Evolutionary conservation across 305 asterid species (phyloP), one percentile per base, ranked within the genome.

Genomic region (Fraxinus velutina): DNA sequence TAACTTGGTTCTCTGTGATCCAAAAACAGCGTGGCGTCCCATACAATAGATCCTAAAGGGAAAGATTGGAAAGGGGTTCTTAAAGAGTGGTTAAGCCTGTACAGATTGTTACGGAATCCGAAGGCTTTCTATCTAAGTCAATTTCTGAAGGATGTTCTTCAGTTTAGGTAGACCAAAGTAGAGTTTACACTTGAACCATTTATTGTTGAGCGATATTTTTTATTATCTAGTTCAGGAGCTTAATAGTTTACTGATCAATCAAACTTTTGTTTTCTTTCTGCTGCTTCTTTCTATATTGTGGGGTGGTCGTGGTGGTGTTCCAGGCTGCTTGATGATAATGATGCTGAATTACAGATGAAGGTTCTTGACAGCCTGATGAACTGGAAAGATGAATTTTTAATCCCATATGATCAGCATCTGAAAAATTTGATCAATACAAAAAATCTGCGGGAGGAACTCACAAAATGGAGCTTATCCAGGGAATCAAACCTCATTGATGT

Each of bases 271-370:
- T 66, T 10, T 29, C 21, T 29, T 30, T 32, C 42, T 70, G 10
- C 39, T 70, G 19, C 42, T 70, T 33, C 47, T 32, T 33, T 33
- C 24, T 72, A 7, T 72, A 33, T 33, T 72, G 47, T 79, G 55
- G 82, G 83, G 76, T 83, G 83, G 83, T 71, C 52, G 37, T 85
- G 83, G 77, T 79, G 80, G 77, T 72, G 55, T 71, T 85, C 79
- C 90, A 94, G 99, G 92, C 92, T 96, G 86, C 94, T 94, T 52
- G 95, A 92, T 81, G 96, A 93, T 84, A 91, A 90, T 85, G 99
- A 96, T 90, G 89, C 94, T 83, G 97, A 92, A 78, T 33, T 93
- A 84, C 99, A 96, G 91, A 85, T 83, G 85, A 91, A 88, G 86
- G 98, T 91, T 87, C 93, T 96, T 84, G 98, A 94, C 77, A 93